Evolutionary conservation across 495 filamentous ascomycete genomes (phyloP).

Genomic region (Cetradonia linearis): DNA sequence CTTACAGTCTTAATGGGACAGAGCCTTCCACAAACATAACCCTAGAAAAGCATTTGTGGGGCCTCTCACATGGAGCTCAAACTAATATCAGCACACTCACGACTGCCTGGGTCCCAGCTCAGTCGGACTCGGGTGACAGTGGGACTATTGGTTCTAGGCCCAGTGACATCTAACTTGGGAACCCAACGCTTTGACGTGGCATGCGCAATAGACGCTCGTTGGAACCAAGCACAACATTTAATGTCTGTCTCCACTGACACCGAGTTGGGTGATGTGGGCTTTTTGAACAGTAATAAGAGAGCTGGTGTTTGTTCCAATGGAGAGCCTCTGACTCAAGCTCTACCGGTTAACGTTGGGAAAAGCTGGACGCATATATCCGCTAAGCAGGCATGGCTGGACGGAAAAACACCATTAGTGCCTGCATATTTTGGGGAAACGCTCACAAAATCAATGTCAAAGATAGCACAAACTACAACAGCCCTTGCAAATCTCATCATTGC

Average conservation of each 20-base stretch:
- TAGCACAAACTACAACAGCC: no score
- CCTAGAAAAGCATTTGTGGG: conserved; percentile 7
- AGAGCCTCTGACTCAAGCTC: not conserved
- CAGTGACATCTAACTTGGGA: not conserved
- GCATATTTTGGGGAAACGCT: no score
- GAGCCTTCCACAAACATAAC: not conserved
- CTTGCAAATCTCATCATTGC: no score
- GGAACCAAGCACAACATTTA: conserved; percentile 9
- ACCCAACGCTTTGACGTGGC: not conserved
- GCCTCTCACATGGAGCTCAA: not conserved
- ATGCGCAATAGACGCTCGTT: conserved; percentile 17
- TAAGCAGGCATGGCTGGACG: conserved; percentile 5
- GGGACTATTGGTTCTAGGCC: conserved; percentile 7
- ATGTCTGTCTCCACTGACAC: not conserved
- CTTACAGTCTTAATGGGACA: not conserved
- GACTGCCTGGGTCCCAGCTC: conserved; percentile 1
- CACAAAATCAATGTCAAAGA: no score
- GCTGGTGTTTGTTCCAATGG: not conserved
- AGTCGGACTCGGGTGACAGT: conserved; percentile 11
- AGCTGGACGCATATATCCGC: conserved; percentile 16
- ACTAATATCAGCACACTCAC: not conserved
- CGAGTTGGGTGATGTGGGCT: not conserved
- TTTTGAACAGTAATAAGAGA: not conserved
- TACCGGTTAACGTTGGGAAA: conserved; percentile 12
- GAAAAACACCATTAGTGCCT: no score